Conservation (phyloP, 192 early-diverging fungal species). For the Mortierella antarctica region DNA sequence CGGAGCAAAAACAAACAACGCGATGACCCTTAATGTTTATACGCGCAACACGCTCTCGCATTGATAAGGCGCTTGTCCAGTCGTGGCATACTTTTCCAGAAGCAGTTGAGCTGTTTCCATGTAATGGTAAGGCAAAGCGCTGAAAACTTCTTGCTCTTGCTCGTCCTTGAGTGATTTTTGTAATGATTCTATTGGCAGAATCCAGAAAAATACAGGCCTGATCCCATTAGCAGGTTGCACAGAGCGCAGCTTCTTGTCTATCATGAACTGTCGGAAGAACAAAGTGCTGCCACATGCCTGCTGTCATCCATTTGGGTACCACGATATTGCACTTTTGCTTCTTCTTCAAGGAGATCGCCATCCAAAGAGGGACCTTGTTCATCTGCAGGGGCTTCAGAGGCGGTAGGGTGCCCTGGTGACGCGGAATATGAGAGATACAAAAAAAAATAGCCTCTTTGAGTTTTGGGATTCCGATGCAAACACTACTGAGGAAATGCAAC, state of each 20-base stretch:
- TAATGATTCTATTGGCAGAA: conserved; percentile 66
- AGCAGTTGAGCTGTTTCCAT: conserved; percentile 86
- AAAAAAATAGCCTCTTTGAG: neutral
- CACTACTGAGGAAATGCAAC: too few species aligned
- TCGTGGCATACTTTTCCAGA: conserved; percentile 68
- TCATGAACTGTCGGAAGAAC: neutral
- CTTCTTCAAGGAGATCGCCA: conserved; percentile 85
- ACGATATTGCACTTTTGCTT: conserved; percentile 84
- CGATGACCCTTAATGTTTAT: too few species aligned
- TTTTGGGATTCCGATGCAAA: too few species aligned
- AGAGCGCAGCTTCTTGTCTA: too few species aligned
- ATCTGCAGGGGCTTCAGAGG: conserved; percentile 85
- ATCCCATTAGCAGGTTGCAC: neutral
- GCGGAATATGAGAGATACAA: neutral
- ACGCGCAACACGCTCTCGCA: too few species aligned
- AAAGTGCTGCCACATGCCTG: conserved; percentile 57
- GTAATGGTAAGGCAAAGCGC: conserved; percentile 79
- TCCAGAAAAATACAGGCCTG: neutral
- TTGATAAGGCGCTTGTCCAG: conserved; percentile 6
- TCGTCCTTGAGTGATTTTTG: conserved; percentile 73
- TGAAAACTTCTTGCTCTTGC: conserved; percentile 69
- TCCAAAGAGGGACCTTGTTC: conserved; percentile 86
- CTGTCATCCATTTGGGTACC: conserved; percentile 84
- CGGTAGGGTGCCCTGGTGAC: conserved; percentile 74
- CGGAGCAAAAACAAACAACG: too few species aligned